phyloP scores from a whole-genome alignment of 2,329 filamentous ascomycete genomes.

The Penicillium italicum region DNA sequence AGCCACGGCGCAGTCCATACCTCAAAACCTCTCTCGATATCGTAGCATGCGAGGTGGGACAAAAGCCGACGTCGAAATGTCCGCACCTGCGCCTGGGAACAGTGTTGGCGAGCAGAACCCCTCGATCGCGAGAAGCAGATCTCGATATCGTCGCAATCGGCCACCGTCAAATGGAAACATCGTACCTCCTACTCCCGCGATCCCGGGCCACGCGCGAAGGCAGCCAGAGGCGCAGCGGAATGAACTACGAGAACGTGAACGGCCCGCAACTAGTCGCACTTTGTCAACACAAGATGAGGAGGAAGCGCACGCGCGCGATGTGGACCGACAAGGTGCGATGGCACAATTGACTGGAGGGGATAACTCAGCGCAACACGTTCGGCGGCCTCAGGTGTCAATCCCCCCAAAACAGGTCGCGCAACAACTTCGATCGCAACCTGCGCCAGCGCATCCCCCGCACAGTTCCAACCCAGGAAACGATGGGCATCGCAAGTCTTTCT shows the following conservation, averaged over 20 bases:
- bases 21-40: conserved; percentile 1
- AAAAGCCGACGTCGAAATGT: neutral
- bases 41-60: neutral
- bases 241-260: neutral
- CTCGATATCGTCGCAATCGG: conserved; percentile 34
- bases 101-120: conserved; percentile 15
- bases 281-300: conserved; percentile 2
- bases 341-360: conserved; percentile 32
- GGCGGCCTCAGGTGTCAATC: conserved; percentile 10
- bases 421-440: neutral
- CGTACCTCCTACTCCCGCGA: conserved; percentile 12
- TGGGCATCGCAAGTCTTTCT: conserved; percentile 29
- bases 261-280: neutral
- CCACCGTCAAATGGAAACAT: conserved; percentile 7
- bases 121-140: conserved; percentile 34
- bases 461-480: conserved; percentile 9
- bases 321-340: conserved; percentile 34
- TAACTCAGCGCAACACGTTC: neutral
- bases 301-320: conserved; percentile 21
- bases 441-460: neutral
- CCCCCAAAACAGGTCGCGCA: neutral
- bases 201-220: conserved; percentile 8
- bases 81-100: neutral
- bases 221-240: neutral
- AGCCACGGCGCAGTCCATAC: neutral